Evolutionary conservation across 257 asterid genomes (phyloP).

Genomic region (Eucommia ulmoides): DNA sequence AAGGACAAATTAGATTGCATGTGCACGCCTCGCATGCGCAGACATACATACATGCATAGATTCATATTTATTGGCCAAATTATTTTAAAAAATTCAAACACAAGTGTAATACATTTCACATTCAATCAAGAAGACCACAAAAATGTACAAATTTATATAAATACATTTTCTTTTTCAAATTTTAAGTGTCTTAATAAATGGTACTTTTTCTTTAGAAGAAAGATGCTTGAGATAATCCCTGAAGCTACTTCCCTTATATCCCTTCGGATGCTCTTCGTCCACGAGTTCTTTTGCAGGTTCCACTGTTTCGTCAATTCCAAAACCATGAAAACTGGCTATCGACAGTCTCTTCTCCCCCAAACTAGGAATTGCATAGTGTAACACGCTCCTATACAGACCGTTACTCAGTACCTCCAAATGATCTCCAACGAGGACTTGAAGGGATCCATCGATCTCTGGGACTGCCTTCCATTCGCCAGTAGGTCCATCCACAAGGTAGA

Average conservation of each 20-base stretch:
- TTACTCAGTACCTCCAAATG: conserved; percentile 44
- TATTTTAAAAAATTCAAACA: too few relatives aligned
- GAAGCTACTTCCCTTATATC: conserved; percentile 34
- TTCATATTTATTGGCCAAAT: too few relatives aligned
- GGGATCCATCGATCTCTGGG: conserved; percentile 9
- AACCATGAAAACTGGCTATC: conserved; percentile 29
- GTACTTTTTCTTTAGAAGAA: too few relatives aligned
- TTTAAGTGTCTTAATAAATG: too few relatives aligned
- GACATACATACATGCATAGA: too few relatives aligned
- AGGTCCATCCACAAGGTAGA: conserved; percentile 15
- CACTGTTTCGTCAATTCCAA: conserved; percentile 39
- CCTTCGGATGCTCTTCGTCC: conserved; percentile 17
- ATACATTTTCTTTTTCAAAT: too few relatives aligned
- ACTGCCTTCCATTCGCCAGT: conserved; percentile 20
- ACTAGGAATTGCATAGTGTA: conserved; percentile 22
- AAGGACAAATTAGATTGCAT: too few relatives aligned
- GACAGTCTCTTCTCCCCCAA: conserved; percentile 24
- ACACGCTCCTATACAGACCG: conserved; percentile 26
- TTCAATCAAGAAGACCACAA: too few relatives aligned
- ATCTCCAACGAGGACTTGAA: conserved; percentile 40
- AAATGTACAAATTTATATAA: too few relatives aligned
- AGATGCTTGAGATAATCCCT: conserved; percentile 30
- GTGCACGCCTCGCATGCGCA: too few relatives aligned
- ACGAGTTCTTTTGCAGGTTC: conserved; percentile 23
- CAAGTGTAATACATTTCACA: too few relatives aligned